A percentile compares a stretch with the other conserved stretches of the same genome.
Evolutionary conservation across 2,329 filamentous ascomycete genomes (phyloP).

Genomic region (Ceratocystis papillata): DNA sequence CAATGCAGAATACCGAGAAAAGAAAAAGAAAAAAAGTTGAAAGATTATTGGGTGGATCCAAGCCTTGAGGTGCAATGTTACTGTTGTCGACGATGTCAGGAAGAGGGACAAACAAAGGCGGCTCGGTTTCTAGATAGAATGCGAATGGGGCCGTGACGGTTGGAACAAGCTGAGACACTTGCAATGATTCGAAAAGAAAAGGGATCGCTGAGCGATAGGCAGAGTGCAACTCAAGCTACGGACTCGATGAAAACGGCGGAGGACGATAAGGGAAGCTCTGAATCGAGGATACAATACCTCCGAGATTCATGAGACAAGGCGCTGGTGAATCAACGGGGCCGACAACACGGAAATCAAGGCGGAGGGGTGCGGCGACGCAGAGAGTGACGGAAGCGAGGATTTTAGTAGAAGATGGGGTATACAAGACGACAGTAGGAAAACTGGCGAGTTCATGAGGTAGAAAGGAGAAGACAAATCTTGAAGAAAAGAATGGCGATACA

Average conservation of each 20-base stretch:
- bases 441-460: neutral
- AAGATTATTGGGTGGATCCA: neutral
- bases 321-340: neutral
- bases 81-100: neutral
- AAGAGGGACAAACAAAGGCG: too few relatives aligned
- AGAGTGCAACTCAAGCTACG: neutral
- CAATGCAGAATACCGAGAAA: neutral
- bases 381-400: neutral
- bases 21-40: neutral
- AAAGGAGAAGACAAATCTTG: neutral
- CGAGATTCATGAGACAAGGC: neutral
- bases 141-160: neutral
- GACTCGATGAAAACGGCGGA: neutral
- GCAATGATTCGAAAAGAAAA: neutral
- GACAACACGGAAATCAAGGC: neutral
- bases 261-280: neutral
- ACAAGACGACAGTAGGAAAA: neutral
- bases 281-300: neutral
- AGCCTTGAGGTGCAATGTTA: neutral
- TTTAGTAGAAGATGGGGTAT: too few relatives aligned
- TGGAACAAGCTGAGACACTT: neutral
- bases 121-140: neutral
- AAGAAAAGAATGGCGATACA: neutral
- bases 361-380: neutral
- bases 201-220: neutral